Evolutionary conservation across 768 basidiomycete species (phyloP).

Genomic region (Boletellus ananiceps): DNA sequence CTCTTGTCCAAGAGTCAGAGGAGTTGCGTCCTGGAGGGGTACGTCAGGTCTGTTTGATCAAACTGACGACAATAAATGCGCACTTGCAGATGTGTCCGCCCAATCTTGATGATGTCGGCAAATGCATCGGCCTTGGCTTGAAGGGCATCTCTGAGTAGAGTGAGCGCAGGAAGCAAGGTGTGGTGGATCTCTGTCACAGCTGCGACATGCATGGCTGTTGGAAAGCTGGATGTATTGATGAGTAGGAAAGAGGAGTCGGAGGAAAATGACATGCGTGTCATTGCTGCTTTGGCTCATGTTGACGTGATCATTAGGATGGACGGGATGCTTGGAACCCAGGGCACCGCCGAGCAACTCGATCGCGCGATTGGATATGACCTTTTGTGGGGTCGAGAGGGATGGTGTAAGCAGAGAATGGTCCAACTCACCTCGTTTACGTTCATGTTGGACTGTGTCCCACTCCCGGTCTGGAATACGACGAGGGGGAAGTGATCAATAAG

Average conservation of each 20-base stretch:
- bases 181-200: conserved; percentile 84
- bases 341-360: conserved; percentile 95
- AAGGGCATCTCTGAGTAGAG: conserved; percentile 78
- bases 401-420: neutral
- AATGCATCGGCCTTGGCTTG: conserved; percentile 80
- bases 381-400: neutral
- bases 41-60: neutral
- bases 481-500: conserved; percentile 94
- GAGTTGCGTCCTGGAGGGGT: conserved; percentile 80
- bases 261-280: conserved; percentile 68
- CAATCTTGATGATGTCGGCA: conserved; percentile 94
- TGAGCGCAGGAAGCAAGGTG: conserved; percentile 79
- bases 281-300: conserved; percentile 99
- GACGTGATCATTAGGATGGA: conserved; percentile 99
- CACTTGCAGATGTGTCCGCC: conserved; percentile 91
- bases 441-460: conserved; percentile 99
- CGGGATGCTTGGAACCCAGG: conserved; percentile 93
- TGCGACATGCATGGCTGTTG: conserved; percentile 98
- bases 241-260: neutral
- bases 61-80: neutral
- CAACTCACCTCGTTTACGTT: conserved; percentile 85
- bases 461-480: conserved; percentile 98
- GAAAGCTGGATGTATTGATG: conserved; percentile 59
- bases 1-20: conserved; percentile 95
- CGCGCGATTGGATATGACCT: conserved; percentile 98